Conservation (phyloP, 2,329 filamentous ascomycete genomes). For the Phyllosticta ampelicida region DNA sequence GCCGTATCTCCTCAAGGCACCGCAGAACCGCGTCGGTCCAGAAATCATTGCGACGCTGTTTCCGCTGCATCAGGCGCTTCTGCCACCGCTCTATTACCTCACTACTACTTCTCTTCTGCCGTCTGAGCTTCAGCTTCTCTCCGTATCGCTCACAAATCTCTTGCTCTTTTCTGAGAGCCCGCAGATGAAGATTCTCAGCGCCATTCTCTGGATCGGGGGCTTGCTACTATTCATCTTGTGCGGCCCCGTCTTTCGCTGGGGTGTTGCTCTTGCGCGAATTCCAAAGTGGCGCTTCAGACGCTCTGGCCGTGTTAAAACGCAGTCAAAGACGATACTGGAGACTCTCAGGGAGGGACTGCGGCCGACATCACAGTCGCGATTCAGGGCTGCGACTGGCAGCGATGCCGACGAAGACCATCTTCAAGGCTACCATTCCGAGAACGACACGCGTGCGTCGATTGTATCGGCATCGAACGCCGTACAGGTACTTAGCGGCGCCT, state of each 20-base stretch:
- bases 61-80: conserved; percentile 70
- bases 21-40: conserved; percentile 33
- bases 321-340: conserved; percentile 34
- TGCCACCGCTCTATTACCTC: conserved; percentile 63
- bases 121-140: conserved; percentile 79
- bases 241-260: conserved; percentile 66
- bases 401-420: conserved; percentile 37
- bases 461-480: conserved; percentile 4
- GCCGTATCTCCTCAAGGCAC: conserved; percentile 26
- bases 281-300: conserved; percentile 82
- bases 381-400: conserved; percentile 24
- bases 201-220: conserved; percentile 49
- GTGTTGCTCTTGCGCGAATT: conserved; percentile 73
- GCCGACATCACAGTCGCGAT: conserved; percentile 5
- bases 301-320: conserved; percentile 33
- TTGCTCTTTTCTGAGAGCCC: conserved; percentile 62
- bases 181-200: conserved; percentile 33
- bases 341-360: conserved; percentile 27
- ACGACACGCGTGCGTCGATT: conserved; percentile 4
- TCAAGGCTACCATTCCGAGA: neutral
- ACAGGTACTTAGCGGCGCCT: neutral
- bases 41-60: conserved; percentile 60
- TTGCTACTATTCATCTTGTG: conserved; percentile 64
- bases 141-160: conserved; percentile 70
- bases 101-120: conserved; percentile 81